Percentiles rank a stretch among this genome's conserved stretches.
Conservation (phyloP, 148 eudicot species). For the Camellia lanceoleosa region DNA sequence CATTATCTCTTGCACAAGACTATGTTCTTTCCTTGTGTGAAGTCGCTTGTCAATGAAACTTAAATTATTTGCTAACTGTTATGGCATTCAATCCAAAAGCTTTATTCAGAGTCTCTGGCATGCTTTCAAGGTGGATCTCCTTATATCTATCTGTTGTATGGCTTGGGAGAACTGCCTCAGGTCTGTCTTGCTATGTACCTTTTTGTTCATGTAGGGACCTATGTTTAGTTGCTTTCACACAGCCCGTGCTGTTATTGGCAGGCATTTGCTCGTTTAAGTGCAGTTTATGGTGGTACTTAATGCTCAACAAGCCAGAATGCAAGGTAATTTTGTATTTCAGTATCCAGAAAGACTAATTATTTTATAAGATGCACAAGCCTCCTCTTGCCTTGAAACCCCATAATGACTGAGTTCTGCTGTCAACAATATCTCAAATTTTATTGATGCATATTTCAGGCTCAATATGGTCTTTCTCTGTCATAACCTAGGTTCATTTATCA, state of each 20-base stretch:
- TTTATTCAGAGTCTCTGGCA: constrained; percentile 55
- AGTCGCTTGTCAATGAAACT: not conserved
- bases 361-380: not conserved
- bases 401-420: not conserved
- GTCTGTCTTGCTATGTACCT: constrained; percentile 35
- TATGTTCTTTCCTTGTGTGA: not conserved
- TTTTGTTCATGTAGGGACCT: not conserved
- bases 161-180: constrained; percentile 71
- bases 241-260: constrained; percentile 11
- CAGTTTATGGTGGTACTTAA: constrained; percentile 86
- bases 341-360: not conserved
- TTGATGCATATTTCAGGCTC: not conserved
- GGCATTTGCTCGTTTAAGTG: constrained; percentile 82
- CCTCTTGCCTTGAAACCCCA: not conserved
- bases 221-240: not conserved
- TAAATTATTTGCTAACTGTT: not conserved
- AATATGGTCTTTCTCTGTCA: no score
- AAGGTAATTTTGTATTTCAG: constrained; percentile 32
- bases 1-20: not conserved
- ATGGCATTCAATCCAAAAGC: constrained; percentile 41
- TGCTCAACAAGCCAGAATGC: constrained; percentile 77
- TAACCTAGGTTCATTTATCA: no score
- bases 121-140: constrained; percentile 95
- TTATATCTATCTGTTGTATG: constrained; percentile 93
- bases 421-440: not conserved